These are phyloP conservation scores for Cyberlindnera mississippiensis DNA, from an alignment of 805 yeast genomes.

Conservation along the genomic window DNA sequence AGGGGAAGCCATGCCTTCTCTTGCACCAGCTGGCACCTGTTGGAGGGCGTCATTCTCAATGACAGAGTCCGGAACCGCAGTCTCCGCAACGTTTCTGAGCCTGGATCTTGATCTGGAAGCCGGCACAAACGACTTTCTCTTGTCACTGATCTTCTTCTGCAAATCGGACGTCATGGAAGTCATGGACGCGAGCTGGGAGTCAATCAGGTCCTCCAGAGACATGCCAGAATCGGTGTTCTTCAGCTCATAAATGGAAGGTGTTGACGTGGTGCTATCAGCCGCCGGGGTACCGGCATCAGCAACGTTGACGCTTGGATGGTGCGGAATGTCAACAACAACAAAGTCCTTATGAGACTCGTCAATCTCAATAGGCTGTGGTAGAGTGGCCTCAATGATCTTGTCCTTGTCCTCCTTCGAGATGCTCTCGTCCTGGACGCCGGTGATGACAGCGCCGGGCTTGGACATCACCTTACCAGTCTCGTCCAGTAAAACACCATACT, in stretches of 20 bases:
- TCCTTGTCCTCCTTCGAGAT: constrained; percentile 7
- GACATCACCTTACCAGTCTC: constrained; percentile 47
- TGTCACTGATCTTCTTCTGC: constrained; percentile 16
- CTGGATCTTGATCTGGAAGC: constrained; percentile 19
- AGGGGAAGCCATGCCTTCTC: constrained; percentile 39
- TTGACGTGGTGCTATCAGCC: not conserved
- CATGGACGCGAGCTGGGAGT: constrained; percentile 29
- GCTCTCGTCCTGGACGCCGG: constrained; percentile 11
- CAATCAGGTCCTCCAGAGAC: constrained; percentile 28
- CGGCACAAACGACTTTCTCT: constrained; percentile 7
- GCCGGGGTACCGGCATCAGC: constrained; percentile 11
- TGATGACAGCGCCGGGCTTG: constrained; percentile 14
- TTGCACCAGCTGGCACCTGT: constrained; percentile 43
- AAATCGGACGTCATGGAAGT: constrained; percentile 21
- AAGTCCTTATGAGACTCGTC: constrained; percentile 20
- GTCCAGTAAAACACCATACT: constrained; percentile 49
- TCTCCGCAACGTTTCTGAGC: constrained; percentile 12
- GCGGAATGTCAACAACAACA: constrained; percentile 25
- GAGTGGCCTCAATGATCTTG: constrained; percentile 1
- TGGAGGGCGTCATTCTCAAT: constrained; percentile 35
- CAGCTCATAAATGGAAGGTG: constrained; percentile 21
- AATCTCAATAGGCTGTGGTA: constrained; percentile 8
- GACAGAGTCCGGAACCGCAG: constrained; percentile 31
- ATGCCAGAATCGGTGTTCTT: constrained; percentile 18
- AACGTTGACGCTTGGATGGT: constrained; percentile 13